These are phyloP conservation scores for Moesziomyces sp. DNA, from an alignment of 1,284 basidiomycete genomes.

Conservation along the genomic window DNA sequence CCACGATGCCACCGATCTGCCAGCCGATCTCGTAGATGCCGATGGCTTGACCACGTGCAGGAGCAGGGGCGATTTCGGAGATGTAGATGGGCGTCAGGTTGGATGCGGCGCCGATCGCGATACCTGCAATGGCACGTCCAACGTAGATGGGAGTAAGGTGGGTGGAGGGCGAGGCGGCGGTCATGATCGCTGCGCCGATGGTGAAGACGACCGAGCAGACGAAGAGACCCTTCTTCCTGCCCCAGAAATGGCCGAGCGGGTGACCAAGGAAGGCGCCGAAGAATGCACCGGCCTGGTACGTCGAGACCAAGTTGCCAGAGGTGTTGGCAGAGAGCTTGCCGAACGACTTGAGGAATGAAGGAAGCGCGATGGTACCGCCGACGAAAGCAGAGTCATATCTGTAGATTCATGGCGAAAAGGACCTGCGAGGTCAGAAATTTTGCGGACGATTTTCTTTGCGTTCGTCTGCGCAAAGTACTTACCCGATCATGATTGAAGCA, in stretches of 20 bases:
- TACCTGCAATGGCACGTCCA: conserved; percentile 68
- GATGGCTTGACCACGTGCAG: conserved; percentile 71
- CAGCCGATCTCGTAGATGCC: conserved; percentile 71
- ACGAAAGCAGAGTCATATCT: conserved; percentile 71
- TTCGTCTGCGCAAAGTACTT: no score
- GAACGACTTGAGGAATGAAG: conserved; percentile 71
- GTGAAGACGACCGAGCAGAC: conserved; percentile 52
- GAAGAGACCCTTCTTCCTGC: conserved; percentile 52
- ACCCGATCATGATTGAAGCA: conserved; percentile 70
- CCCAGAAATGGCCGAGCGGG: conserved; percentile 38
- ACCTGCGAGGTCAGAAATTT: no score
- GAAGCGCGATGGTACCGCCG: conserved; percentile 70
- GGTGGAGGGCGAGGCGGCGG: conserved; percentile 32
- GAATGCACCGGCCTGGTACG: conserved; percentile 70
- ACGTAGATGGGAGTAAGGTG: conserved; percentile 61
- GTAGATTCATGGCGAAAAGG: no score
- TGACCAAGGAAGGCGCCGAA: conserved; percentile 52
- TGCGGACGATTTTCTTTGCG: no score
- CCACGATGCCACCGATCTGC: conserved; percentile 69
- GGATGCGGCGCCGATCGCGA: conserved; percentile 68
- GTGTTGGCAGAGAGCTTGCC: conserved; percentile 65
- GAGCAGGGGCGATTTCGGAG: conserved; percentile 68
- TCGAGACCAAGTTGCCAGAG: conserved; percentile 71
- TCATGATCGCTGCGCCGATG: conserved; percentile 61
- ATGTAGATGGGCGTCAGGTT: conserved; percentile 68